A percentile compares a stretch with the other conserved stretches of the same genome.
Conservation (phyloP, 306 rosid species). For the Herpetospermum pedunculosum region DNA sequence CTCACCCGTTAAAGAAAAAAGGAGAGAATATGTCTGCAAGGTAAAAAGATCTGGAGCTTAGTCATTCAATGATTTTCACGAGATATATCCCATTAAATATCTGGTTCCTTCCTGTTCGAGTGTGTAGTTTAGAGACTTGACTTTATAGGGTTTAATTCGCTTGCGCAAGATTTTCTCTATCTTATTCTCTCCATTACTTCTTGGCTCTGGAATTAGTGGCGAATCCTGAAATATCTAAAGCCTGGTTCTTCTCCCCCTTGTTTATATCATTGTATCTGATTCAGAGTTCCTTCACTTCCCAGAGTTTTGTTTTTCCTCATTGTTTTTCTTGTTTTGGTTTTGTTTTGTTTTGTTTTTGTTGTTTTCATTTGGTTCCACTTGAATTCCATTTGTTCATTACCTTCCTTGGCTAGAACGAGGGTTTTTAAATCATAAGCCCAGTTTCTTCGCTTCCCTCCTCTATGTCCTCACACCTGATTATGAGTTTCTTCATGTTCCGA, state of each 20-base stretch:
- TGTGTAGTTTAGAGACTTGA: constrained; percentile 25
- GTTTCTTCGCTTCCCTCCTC: background rate
- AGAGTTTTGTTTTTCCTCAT: background rate
- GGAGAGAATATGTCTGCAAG: constrained; percentile 99
- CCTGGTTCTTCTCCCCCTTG: constrained; percentile 10
- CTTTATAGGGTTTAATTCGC: constrained; percentile 11
- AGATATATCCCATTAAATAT: constrained; percentile 22
- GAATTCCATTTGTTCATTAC: background rate
- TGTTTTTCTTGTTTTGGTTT: background rate
- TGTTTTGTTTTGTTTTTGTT: no score
- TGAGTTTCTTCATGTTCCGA: background rate
- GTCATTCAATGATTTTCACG: constrained; percentile 42
- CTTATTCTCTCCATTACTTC: constrained; percentile 8
- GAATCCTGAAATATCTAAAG: constrained; percentile 9
- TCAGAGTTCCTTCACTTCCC: background rate
- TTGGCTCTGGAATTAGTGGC: constrained; percentile 7
- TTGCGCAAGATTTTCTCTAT: constrained; percentile 9
- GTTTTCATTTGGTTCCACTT: background rate
- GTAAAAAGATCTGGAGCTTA: constrained; percentile 58
- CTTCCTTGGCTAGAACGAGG: background rate
- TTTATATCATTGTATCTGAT: constrained; percentile 16
- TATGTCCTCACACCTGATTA: constrained; percentile 7
- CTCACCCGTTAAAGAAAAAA: constrained; percentile 95
- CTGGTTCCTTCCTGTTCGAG: constrained; percentile 34
- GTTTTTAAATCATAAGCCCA: background rate